A percentile compares a stretch with the other conserved stretches of the same genome.
phyloP scores from a whole-genome alignment of 208 protist genomes.

The Trypanosoma cruzi region DNA sequence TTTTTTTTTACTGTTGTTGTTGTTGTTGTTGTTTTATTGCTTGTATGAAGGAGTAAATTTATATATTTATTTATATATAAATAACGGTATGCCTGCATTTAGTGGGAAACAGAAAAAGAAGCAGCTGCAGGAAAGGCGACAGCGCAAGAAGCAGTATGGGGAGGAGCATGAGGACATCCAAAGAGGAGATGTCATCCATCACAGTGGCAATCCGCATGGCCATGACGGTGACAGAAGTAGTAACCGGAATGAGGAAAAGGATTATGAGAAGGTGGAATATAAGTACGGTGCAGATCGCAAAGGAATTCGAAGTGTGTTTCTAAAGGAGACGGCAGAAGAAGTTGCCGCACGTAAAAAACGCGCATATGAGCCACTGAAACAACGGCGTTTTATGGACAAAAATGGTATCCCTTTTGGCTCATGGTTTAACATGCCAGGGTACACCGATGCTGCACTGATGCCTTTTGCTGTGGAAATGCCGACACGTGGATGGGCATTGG shows the following conservation, averaged over 20 bases:
- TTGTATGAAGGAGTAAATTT: background rate
- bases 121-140: conserved; percentile 88
- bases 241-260: background rate
- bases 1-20: conserved; percentile 11
- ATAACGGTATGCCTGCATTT: conserved; percentile 46
- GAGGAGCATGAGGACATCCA: conserved; percentile 8
- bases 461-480: conserved; percentile 79
- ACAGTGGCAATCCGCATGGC: conserved; percentile 8
- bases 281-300: conserved; percentile 70
- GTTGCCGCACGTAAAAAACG: conserved; percentile 56
- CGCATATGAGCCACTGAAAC: conserved; percentile 51
- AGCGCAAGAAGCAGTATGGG: conserved; percentile 66
- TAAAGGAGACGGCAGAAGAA: conserved; percentile 62
- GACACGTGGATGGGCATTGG: conserved; percentile 62
- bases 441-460: conserved; percentile 30
- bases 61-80: background rate
- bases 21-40: conserved; percentile 14
- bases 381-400: conserved; percentile 52
- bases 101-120: conserved; percentile 93
- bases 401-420: conserved; percentile 59
- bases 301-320: conserved; percentile 81
- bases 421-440: conserved; percentile 54
- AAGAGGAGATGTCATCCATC: conserved; percentile 19
- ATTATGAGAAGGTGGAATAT: conserved; percentile 30
- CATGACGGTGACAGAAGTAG: conserved; percentile 2